Conservation (phyloP, 495 filamentous ascomycete species). For the Delitschia confertaspora region DNA sequence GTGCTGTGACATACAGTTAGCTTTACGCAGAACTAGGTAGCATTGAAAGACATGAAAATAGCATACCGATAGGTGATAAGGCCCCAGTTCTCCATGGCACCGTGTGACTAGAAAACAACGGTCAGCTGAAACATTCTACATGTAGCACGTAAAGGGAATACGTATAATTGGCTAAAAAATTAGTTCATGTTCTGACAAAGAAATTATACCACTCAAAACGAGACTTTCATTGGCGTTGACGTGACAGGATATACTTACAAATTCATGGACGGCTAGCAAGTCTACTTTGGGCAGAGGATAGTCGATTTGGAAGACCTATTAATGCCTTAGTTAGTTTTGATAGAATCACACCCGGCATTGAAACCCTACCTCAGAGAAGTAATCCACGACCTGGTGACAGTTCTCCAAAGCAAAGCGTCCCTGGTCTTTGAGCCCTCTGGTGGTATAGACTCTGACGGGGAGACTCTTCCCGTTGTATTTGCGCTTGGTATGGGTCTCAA, state of each 20-base stretch:
- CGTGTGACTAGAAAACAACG: slow-evolving; percentile 47
- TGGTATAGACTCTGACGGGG: slow-evolving; percentile 94
- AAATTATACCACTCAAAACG: too few species aligned
- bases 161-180: slow-evolving; percentile 32
- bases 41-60: not conserved
- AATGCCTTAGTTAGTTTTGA: slow-evolving; percentile 1
- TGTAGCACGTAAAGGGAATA: slow-evolving; percentile 8
- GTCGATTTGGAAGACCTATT: slow-evolving; percentile 73
- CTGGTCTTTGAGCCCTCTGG: slow-evolving; percentile 79
- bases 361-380: slow-evolving; percentile 77
- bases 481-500: slow-evolving; percentile 78
- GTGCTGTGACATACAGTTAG: slow-evolving; percentile 42
- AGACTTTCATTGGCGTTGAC: too few species aligned
- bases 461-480: slow-evolving; percentile 81
- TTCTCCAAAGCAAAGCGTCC: slow-evolving; percentile 78
- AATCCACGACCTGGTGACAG: slow-evolving; percentile 81
- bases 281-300: slow-evolving; percentile 95
- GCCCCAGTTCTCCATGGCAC: slow-evolving; percentile 81
- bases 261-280: slow-evolving; percentile 92
- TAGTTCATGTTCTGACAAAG: slow-evolving; percentile 1
- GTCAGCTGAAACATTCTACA: slow-evolving; percentile 29
- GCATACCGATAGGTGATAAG: slow-evolving; percentile 70
- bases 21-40: not conserved
- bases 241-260: slow-evolving; percentile 50
- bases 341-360: not conserved